These are phyloP conservation scores for Chalciporus sp. DNA, from an alignment of 1,284 basidiomycete genomes.

Conservation along the genomic window DNA sequence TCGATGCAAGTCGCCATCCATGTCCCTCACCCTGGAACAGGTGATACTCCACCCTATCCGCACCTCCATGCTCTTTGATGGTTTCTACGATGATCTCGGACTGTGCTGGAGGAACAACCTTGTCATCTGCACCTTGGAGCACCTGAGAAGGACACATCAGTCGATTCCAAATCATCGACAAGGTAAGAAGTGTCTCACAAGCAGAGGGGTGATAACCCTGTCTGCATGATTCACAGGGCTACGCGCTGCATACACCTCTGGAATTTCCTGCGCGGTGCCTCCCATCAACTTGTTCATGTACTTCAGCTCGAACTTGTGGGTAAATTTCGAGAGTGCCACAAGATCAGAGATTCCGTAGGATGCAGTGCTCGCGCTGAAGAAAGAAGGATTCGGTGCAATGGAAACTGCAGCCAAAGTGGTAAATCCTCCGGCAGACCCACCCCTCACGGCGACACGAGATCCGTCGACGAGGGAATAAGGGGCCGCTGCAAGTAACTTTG, in stretches of 20 bases:
- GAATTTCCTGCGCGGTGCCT: slow-evolving; percentile 41
- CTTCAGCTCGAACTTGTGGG: slow-evolving; percentile 70
- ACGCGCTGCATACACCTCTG: slow-evolving; percentile 31
- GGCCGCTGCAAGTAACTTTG: slow-evolving; percentile 22
- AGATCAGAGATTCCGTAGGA: slow-evolving; percentile 61
- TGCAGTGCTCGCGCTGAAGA: slow-evolving; percentile 35
- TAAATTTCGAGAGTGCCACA: slow-evolving; percentile 47
- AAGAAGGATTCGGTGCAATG: slow-evolving; percentile 43
- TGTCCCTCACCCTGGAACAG: slow-evolving; percentile 57
- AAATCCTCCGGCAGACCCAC: slow-evolving; percentile 64
- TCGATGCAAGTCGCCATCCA: slow-evolving; percentile 50
- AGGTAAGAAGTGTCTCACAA: slow-evolving; percentile 16
- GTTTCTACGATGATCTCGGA: slow-evolving; percentile 48
- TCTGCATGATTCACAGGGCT: slow-evolving; percentile 30
- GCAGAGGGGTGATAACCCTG: slow-evolving; percentile 24
- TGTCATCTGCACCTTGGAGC: slow-evolving; percentile 52
- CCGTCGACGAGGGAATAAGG: slow-evolving; percentile 32
- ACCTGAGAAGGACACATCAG: slow-evolving; percentile 33
- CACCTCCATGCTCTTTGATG: slow-evolving; percentile 38
- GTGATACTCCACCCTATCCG: slow-evolving; percentile 47
- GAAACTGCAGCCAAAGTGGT: slow-evolving; percentile 51
- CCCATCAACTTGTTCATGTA: slow-evolving; percentile 60
- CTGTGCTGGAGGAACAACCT: slow-evolving; percentile 54
- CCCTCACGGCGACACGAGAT: slow-evolving; percentile 60
- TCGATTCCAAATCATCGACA: neutral